Base-by-base conservation (phyloP, 768 basidiomycete species). In the Zangia roseola region DNA sequence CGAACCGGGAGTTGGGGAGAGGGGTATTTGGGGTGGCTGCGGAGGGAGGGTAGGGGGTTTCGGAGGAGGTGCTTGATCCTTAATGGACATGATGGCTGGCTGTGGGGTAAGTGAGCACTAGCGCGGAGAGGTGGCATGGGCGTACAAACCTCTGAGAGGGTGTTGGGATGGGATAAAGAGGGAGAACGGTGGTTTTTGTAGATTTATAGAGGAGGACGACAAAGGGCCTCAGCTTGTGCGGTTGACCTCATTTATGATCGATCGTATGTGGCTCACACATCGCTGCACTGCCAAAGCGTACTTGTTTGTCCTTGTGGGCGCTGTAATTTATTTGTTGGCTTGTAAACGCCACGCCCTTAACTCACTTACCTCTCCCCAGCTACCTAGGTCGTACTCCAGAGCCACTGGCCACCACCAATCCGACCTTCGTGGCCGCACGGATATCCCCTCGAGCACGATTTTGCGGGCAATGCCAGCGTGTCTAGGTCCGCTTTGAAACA, bases 281-380 rank as follows among this genome's bases (percentile, higher is more conserved):
- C 12, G n/a, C n/a, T n/a, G n/a, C 56, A 40, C 49, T 30, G 70
- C 67, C 52, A 69, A 62, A 68, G 65, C 62, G 58, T 63, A 44
- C 47, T 74, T 74, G 74, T 75, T 74, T 74, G 74, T 71, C 69
- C 71, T 68, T 74, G 72, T 74, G 71, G 74, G 72, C 58, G 71
- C 69, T 45, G 33, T 33, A 55, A 60, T 62, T 67, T 63, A 54
- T 69, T 71, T 58, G 63, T 63, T 47, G 56, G 56, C 58, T 62
- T 57, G 51, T 54, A 63, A 67, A 58, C 52, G 16, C 40, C 19
- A 47, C 44, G 33, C 47, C 26, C 20, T 14, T 34, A 23, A 47
- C 43, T 31, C 31, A 31, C 31, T 16, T 31, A 6, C 31, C 31
- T 31, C 16, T 31, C 31, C 16, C 31, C 31, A 14, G 31, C 14